Evolutionary conservation across 2,329 filamentous ascomycete species (phyloP).

Genomic region (Pseudocercospora fuligena): DNA sequence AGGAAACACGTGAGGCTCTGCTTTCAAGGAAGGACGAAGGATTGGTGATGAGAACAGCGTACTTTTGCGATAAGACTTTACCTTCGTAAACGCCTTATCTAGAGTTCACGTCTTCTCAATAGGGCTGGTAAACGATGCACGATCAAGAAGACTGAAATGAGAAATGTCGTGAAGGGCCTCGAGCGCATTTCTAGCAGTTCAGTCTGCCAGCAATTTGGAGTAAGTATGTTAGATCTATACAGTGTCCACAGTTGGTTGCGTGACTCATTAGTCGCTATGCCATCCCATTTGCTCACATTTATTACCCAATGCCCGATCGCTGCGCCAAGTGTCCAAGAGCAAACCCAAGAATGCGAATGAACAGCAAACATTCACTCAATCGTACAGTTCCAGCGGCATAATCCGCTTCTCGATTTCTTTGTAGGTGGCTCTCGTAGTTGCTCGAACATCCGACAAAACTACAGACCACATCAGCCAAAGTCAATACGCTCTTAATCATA

Average conservation of each 20-base stretch:
- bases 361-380: not conserved
- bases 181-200: not conserved
- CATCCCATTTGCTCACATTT: not conserved
- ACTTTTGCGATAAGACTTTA: too few relatives aligned
- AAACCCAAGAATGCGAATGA: too few relatives aligned
- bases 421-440: not conserved
- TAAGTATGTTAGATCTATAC: not conserved
- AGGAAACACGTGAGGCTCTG: not conserved
- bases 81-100: constrained; percentile 3
- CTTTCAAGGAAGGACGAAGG: too few relatives aligned
- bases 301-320: not conserved
- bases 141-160: not conserved
- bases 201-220: not conserved
- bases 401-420: not conserved
- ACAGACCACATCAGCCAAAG: not conserved
- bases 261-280: not conserved
- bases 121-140: too few relatives aligned
- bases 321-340: not conserved
- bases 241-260: not conserved
- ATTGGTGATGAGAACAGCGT: too few relatives aligned
- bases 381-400: not conserved
- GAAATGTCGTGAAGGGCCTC: too few relatives aligned
- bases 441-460: not conserved
- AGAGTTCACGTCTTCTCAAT: not conserved
- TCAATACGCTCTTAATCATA: constrained; percentile 56